phyloP scores from a whole-genome alignment of 2,329 filamentous ascomycete species.

The Aspergillus sp. region DNA sequence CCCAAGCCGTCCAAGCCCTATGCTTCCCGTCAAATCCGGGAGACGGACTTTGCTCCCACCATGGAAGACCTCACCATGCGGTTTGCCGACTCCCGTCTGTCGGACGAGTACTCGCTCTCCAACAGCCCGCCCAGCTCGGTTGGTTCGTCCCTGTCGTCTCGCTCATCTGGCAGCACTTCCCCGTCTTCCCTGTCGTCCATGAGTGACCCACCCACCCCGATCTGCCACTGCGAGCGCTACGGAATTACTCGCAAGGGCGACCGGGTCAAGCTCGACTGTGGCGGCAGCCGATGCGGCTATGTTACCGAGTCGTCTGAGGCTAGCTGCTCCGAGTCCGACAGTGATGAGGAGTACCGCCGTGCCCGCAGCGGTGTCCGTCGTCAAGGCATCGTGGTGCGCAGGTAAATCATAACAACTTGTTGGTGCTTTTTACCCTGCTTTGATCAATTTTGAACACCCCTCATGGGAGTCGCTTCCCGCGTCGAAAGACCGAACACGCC shows the following conservation, averaged over 20 bases:
- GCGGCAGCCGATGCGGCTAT: constrained; percentile 83
- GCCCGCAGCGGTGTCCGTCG: constrained; percentile 38
- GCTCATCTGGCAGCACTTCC: constrained; percentile 60
- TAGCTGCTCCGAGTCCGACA: constrained; percentile 65
- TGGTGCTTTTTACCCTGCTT: neutral
- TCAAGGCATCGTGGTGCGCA: constrained; percentile 43
- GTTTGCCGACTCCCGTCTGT: constrained; percentile 71
- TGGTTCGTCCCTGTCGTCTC: constrained; percentile 70
- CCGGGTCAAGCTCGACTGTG: constrained; percentile 94
- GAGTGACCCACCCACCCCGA: constrained; percentile 58
- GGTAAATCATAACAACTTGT: constrained; percentile 26
- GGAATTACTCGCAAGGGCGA: constrained; percentile 92
- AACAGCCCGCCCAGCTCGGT: constrained; percentile 72
- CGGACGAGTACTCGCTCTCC: constrained; percentile 71
- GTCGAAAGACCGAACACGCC: neutral
- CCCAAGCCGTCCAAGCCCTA: constrained; percentile 87
- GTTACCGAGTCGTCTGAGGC: constrained; percentile 63
- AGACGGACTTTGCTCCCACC: constrained; percentile 74
- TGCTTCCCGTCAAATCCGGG: constrained; percentile 83
- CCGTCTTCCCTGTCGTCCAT: constrained; percentile 64
- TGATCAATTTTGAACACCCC: neutral
- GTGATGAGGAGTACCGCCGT: constrained; percentile 42
- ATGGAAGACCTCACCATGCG: constrained; percentile 78
- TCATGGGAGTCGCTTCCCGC: neutral
- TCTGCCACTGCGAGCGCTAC: constrained; percentile 93